Base-by-base conservation (phyloP, 1,284 basidiomycete genomes). In the Trichosporon inkin region DNA sequence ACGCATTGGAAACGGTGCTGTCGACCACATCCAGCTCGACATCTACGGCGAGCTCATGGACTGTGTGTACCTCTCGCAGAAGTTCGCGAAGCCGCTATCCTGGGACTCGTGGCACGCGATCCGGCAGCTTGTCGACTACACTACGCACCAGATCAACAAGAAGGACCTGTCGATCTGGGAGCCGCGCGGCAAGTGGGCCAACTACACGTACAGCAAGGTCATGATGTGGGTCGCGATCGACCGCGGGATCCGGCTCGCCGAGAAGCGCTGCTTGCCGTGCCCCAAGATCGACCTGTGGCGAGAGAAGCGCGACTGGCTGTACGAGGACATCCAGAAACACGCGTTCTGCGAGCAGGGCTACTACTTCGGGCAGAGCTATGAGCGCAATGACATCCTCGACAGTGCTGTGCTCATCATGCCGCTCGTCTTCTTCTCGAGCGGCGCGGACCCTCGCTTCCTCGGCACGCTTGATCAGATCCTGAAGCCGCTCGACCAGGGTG, bases 161-260 rank as follows among this genome's bases (percentile, higher is more conserved):
- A 71, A 70, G 5, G 81, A 79, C 58, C 58, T 75, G 60, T 87
- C 86, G 13, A 89, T 89, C 67, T 89, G 88, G 88, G 90, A 93
- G 78, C 90, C 92, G 13, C 82, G 91, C 60, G 86, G 87, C 61
- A 84, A 85, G 71, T 84, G 88, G 73, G 85, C 88, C 61, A 86
- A 95, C 74, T 96, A 94, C 39, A 69, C 90, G 83, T 93, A 93
- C 77, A 90, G 88, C 44, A 93, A 93, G 83, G 86, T 92, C 56
- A 92, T 94, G 91, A 83, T 92, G 72, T 92, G 90, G 88, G 92
- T 96, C 51, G 92, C 92, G 0, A 85, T 96, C 60, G 92, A 96
- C 70, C 82, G 91, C 80, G 90, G 91, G 2, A 82, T 96, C 4
- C 88, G 92, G 14, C 82, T 96, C 17, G 89, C 90, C 2, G 91